phyloP scores from a whole-genome alignment of 2,329 filamentous ascomycete genomes.

The Fusarium papillatum region DNA sequence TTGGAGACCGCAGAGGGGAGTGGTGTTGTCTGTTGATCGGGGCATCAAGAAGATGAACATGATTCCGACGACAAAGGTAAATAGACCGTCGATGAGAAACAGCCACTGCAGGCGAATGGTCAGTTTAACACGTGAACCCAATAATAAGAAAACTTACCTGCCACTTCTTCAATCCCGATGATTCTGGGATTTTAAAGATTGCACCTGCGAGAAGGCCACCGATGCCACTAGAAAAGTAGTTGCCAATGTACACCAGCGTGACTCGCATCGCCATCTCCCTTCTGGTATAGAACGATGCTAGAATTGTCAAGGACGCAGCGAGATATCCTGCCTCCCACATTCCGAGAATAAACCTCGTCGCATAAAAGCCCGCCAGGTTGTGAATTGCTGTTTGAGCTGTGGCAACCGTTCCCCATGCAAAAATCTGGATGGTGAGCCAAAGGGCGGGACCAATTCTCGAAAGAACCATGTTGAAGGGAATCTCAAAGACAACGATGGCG shows the following conservation, averaged over 20 bases:
- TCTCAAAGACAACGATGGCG: neutral
- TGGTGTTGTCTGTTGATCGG: neutral
- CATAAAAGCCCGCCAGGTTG: neutral
- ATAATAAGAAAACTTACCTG: too few relatives aligned
- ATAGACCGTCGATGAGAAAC: neutral
- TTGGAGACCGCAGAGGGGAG: neutral
- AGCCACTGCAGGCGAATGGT: too few relatives aligned
- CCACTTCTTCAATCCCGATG: neutral
- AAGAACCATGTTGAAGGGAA: neutral
- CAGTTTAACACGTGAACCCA: too few relatives aligned
- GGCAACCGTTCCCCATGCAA: neutral
- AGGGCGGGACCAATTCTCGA: neutral
- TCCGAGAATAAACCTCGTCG: neutral
- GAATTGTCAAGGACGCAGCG: neutral
- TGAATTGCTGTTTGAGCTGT: neutral
- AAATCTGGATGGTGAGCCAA: neutral
- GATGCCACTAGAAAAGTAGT: neutral
- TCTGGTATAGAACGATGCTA: neutral
- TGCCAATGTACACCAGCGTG: neutral
- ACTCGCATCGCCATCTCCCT: neutral
- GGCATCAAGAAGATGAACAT: neutral
- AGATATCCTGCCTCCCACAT: neutral
- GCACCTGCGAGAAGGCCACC: neutral
- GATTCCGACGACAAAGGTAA: neutral
- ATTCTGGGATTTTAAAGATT: neutral